These are phyloP conservation scores for Candida peoriensis DNA, from an alignment of 805 yeast genomes.

Conservation along the genomic window DNA sequence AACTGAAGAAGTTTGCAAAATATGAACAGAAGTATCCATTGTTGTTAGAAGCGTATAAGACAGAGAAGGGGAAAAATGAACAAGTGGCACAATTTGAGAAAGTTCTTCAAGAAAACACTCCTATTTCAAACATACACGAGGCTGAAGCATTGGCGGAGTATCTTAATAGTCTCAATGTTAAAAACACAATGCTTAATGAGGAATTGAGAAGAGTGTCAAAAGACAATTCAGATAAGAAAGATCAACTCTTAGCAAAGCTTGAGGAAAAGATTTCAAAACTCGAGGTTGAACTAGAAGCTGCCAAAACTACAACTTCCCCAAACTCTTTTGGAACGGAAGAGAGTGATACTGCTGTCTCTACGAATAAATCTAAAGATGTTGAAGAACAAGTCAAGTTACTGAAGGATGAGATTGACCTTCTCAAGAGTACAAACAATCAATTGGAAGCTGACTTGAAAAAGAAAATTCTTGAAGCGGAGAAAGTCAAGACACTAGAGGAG, in stretches of 20 bases:
- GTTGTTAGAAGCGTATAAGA: conserved; percentile 77
- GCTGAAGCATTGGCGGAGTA: conserved; percentile 66
- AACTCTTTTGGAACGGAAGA: no score
- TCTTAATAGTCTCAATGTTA: conserved; percentile 55
- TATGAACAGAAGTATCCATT: conserved; percentile 90
- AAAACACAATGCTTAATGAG: conserved; percentile 52
- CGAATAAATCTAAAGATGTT: neutral
- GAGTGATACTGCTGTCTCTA: no score
- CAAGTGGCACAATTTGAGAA: conserved; percentile 61
- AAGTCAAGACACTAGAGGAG: neutral
- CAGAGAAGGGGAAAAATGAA: conserved; percentile 64
- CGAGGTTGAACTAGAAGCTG: conserved; percentile 7
- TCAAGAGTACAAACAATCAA: neutral
- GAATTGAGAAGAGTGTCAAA: conserved; percentile 49
- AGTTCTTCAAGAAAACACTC: conserved; percentile 73
- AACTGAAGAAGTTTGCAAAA: conserved; percentile 70
- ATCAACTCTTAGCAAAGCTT: conserved; percentile 11
- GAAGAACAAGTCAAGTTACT: neutral
- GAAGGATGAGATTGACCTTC: neutral
- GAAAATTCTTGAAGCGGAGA: conserved; percentile 2
- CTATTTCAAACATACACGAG: conserved; percentile 70
- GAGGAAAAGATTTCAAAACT: conserved; percentile 7
- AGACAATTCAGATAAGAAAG: conserved; percentile 7
- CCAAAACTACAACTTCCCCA: neutral
- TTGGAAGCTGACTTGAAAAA: neutral